Base-by-base conservation (phyloP, 1,284 basidiomycete species). In the Takashimella koratensis region DNA sequence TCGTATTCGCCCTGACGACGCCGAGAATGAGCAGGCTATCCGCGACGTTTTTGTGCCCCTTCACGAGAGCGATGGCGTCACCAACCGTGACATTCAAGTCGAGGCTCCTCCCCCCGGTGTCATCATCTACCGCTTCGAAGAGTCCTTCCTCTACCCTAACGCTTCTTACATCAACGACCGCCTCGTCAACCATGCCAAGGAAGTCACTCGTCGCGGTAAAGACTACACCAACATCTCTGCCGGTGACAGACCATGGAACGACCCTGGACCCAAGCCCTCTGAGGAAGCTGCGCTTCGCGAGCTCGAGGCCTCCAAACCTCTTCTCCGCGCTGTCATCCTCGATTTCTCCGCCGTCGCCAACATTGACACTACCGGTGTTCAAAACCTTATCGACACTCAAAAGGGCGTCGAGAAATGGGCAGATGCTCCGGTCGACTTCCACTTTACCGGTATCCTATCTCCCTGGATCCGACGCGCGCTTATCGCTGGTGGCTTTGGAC, bases 81-180 rank as follows among this genome's bases (percentile, higher is more conserved):
- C 83, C 59, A 87, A 92, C 72, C 78, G 85, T 0, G 79, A 83
- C 23, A 76, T 97, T 67, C 82, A 83, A 65, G 85, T 98, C 52
- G 79, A 82, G 39, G 82, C 88, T 12, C 93, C 93, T 13, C 79
- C 86, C 16, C 87, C 91, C 2, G 95, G 96, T 41, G 82, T 98
- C 49, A 76, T 98, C 71, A 83, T 98, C 60, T 98, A 95, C 78
- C 86, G 93, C 49, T 87, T 93, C 71, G 92, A 96, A 68, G 93
- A 98, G 76, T 89, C 89, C 56, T 90, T 89, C 73, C 80, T 96
- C 40, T 98, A 94, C 77, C 94, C 95, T 47, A 98, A 98, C 77
- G 86, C 86, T 4, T 88, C 88, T 2, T 78, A 83, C 58, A 78
- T 88, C 70, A 93, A 93, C 73, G 82, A 84, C 47, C 79, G 81